phyloP scores from a whole-genome alignment of 169 alveolate genomes.

The Plasmodium gallinaceum region DNA sequence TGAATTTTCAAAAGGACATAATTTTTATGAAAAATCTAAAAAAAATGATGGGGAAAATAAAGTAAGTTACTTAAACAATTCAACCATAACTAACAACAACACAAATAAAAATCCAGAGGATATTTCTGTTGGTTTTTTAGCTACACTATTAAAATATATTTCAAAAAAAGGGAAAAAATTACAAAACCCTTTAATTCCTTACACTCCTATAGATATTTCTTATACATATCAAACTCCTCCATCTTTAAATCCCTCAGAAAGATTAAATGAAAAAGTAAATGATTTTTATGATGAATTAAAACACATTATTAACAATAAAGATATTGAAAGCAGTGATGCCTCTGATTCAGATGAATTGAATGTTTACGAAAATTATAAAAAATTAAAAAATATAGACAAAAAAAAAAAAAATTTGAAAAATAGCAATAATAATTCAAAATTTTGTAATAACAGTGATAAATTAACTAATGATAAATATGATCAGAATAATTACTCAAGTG shows the following conservation, averaged over 20 bases:
- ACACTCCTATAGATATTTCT: slow-evolving; percentile 63
- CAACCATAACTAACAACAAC: background rate
- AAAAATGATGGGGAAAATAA: slow-evolving; percentile 21
- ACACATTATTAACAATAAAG: slow-evolving; percentile 40
- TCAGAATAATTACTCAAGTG: slow-evolving; percentile 18
- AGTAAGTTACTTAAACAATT: background rate
- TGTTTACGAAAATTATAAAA: slow-evolving; percentile 40
- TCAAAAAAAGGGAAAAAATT: slow-evolving; percentile 63
- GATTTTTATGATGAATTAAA: slow-evolving; percentile 66
- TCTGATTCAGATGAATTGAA: slow-evolving; percentile 39
- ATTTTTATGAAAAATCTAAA: slow-evolving; percentile 11
- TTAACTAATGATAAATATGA: background rate
- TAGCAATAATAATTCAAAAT: background rate
- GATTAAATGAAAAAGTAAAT: slow-evolving; percentile 47
- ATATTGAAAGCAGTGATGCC: slow-evolving; percentile 30
- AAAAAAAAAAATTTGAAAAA: background rate
- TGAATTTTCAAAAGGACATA: background rate
- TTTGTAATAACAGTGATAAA: background rate
- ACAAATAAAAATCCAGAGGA: slow-evolving; percentile 50
- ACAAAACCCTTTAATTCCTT: slow-evolving; percentile 55
- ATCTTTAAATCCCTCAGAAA: slow-evolving; percentile 14
- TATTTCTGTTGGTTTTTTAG: slow-evolving; percentile 74
- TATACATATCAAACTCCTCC: slow-evolving; percentile 74
- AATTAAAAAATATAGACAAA: slow-evolving; percentile 5
- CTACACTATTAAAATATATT: slow-evolving; percentile 56